Percentiles rank a stretch among this genome's conserved stretches.
These are phyloP conservation scores for Sugiyamaella castrensis DNA, from an alignment of 1,139 yeast species.

Conservation along the genomic window DNA sequence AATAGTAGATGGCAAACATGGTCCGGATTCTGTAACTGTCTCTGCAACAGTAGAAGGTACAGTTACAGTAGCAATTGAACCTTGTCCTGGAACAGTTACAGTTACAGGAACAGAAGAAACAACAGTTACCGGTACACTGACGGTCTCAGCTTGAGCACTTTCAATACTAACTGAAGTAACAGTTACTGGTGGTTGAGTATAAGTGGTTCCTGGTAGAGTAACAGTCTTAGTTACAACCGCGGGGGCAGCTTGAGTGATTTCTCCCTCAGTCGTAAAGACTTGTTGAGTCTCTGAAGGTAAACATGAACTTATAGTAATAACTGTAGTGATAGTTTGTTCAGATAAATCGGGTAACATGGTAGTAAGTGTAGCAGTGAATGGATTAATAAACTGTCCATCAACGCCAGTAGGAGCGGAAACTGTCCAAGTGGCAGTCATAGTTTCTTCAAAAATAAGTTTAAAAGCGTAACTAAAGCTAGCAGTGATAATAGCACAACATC, in stretches of 20 bases:
- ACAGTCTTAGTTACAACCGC: slow-evolving; percentile 14
- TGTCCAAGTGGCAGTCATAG: slow-evolving; percentile 28
- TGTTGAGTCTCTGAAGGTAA: slow-evolving; percentile 13
- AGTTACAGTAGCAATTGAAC: slow-evolving; percentile 7
- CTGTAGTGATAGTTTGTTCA: slow-evolving; percentile 21
- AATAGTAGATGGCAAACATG: background rate
- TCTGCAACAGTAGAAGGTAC: slow-evolving; percentile 3
- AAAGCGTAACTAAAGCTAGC: slow-evolving; percentile 25
- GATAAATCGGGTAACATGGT: slow-evolving; percentile 27
- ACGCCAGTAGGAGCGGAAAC: slow-evolving; percentile 29
- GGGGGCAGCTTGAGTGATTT: slow-evolving; percentile 1
- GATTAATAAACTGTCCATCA: slow-evolving; percentile 25
- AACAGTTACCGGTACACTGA: slow-evolving; percentile 15
- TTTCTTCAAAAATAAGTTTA: slow-evolving; percentile 20
- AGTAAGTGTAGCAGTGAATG: slow-evolving; percentile 31
- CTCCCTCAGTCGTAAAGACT: slow-evolving; percentile 1
- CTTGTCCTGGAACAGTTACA: background rate
- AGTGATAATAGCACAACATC: slow-evolving; percentile 30
- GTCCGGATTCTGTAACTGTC: slow-evolving; percentile 3
- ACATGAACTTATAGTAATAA: slow-evolving; percentile 22
- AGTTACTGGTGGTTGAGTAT: slow-evolving; percentile 10
- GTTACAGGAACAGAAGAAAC: slow-evolving; percentile 13
- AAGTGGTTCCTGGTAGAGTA: slow-evolving; percentile 10
- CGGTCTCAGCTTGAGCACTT: slow-evolving; percentile 9
- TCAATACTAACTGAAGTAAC: slow-evolving; percentile 4